Conservation (phyloP, 169 alveolate species). For the Theileria parva region DNA sequence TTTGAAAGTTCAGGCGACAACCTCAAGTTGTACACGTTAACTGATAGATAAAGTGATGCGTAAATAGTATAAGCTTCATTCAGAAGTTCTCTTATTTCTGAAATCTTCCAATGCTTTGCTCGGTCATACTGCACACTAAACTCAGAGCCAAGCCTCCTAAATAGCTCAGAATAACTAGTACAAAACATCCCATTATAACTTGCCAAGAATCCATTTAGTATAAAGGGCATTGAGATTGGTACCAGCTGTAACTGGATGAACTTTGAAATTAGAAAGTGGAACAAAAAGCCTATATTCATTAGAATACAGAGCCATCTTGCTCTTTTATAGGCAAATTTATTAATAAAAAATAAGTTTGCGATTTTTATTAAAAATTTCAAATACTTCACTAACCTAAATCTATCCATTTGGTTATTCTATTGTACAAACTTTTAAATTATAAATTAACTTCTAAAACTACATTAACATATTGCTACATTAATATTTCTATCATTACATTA, state of each 20-base stretch:
- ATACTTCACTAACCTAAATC: background rate
- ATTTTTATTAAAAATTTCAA: constrained; percentile 1
- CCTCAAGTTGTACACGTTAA: background rate
- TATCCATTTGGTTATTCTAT: background rate
- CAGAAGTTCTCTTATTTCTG: constrained; percentile 13
- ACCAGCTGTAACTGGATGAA: constrained; percentile 14
- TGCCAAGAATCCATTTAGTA: background rate
- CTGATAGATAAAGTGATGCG: constrained; percentile 37
- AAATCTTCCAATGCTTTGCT: background rate
- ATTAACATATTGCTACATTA: background rate
- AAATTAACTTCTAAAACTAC: background rate
- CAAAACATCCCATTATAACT: background rate
- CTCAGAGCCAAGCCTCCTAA: constrained; percentile 13
- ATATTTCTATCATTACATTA: background rate
- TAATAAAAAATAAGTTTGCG: constrained; percentile 6
- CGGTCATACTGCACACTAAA: background rate
- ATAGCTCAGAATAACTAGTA: background rate
- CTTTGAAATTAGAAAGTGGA: background rate
- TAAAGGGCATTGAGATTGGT: constrained; percentile 11
- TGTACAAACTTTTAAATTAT: background rate
- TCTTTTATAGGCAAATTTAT: constrained; percentile 1
- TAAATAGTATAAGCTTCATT: constrained; percentile 19
- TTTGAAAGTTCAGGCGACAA: background rate
- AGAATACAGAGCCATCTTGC: background rate
- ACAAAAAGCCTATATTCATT: background rate